phyloP scores from a whole-genome alignment of 2,329 filamentous ascomycete species.

The Xylaria sp. region DNA sequence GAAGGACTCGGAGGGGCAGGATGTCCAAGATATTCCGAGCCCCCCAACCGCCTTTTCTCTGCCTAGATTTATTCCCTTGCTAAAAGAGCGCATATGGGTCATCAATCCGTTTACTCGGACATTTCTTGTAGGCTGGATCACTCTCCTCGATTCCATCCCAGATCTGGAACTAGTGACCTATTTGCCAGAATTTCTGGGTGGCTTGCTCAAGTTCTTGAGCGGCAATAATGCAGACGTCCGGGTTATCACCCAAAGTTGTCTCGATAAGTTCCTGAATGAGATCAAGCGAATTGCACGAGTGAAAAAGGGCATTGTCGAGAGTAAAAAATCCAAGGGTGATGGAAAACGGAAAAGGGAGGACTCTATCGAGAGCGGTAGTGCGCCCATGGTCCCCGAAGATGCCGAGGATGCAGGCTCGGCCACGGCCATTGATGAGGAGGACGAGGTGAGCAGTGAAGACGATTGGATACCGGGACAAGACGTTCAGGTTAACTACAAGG shows the following conservation, averaged over 20 bases:
- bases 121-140: slow-evolving; percentile 97
- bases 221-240: slow-evolving; percentile 95
- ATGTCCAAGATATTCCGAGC: slow-evolving; percentile 54
- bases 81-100: slow-evolving; percentile 94
- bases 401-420: slow-evolving; percentile 70
- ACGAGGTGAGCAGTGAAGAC: slow-evolving; percentile 76
- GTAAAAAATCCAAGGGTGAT: slow-evolving; percentile 75
- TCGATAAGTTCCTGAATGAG: slow-evolving; percentile 91
- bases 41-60: slow-evolving; percentile 92
- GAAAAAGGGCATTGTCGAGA: slow-evolving; percentile 91
- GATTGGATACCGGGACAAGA: slow-evolving; percentile 99
- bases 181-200: slow-evolving; percentile 89
- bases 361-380: slow-evolving; percentile 74
- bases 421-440: slow-evolving; percentile 63
- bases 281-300: slow-evolving; percentile 94
- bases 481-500: slow-evolving; percentile 91
- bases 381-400: slow-evolving; percentile 67
- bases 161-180: slow-evolving; percentile 95
- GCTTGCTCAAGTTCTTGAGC: slow-evolving; percentile 89
- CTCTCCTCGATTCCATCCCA: slow-evolving; percentile 92
- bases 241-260: slow-evolving; percentile 85
- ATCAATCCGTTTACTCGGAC: slow-evolving; percentile 94
- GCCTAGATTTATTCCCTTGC: slow-evolving; percentile 86
- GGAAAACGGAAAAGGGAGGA: slow-evolving; percentile 76
- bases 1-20: slow-evolving; percentile 55